A percentile compares a stretch with the other conserved stretches of the same genome.
phyloP scores from a whole-genome alignment of 345 rosid genomes.

The Garcia nutans region DNA sequence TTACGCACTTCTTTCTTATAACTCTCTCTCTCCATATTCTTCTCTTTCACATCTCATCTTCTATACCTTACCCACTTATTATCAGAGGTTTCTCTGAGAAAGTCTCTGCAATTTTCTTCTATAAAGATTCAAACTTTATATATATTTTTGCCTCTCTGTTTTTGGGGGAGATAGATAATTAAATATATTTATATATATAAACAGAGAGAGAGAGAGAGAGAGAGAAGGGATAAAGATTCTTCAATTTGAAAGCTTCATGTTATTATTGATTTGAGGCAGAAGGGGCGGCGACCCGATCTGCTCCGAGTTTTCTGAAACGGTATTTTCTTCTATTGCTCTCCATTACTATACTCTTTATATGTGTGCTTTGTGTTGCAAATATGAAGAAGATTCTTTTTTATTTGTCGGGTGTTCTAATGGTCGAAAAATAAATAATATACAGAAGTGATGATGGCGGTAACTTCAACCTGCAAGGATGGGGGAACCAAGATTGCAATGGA shows the following conservation, averaged over 20 bases:
- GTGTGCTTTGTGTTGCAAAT: neutral
- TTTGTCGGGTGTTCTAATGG: neutral
- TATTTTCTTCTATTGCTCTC: neutral
- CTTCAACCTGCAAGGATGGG: conserved; percentile 71
- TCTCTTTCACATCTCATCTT: neutral
- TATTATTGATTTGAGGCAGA: conserved; percentile 4
- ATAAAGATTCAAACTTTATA: neutral
- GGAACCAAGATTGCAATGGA: conserved; percentile 44
- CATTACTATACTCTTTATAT: neutral
- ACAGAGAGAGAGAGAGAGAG: no score
- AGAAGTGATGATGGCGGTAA: conserved; percentile 56
- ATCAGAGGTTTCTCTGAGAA: neutral
- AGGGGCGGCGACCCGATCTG: conserved; percentile 19
- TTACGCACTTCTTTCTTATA: neutral
- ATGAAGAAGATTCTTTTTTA: neutral
- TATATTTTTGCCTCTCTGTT: neutral
- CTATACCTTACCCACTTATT: neutral
- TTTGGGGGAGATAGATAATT: neutral
- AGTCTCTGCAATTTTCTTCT: neutral
- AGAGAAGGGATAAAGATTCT: neutral
- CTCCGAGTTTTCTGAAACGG: conserved; percentile 14
- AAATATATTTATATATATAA: no score
- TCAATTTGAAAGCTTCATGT: conserved; percentile 1
- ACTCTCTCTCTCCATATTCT: neutral
- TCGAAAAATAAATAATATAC: neutral